phyloP scores from a whole-genome alignment of 805 yeast genomes.

The Lipomyces starkeyi region DNA sequence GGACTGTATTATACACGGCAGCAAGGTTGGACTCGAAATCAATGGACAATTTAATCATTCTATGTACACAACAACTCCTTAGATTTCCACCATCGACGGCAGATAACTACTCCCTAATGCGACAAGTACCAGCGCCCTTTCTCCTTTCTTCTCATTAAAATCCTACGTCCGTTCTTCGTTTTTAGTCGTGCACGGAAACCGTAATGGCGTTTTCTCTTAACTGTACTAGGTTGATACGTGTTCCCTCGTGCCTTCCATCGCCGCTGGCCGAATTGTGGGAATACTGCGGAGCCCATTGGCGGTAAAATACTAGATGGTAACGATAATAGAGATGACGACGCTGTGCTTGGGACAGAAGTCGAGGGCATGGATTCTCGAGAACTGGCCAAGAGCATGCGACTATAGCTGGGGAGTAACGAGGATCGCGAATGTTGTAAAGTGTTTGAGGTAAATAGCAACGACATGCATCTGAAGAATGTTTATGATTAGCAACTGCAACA shows the following conservation, averaged over 20 bases:
- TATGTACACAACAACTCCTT: not conserved
- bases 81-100: not conserved
- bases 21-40: not conserved
- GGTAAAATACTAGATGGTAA: not conserved
- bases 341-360: not conserved
- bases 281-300: constrained; percentile 1
- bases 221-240: constrained; percentile 91
- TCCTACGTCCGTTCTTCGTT: constrained; percentile 74
- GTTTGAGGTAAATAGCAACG: constrained; percentile 9
- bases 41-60: not conserved
- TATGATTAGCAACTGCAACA: not conserved
- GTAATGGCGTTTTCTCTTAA: constrained; percentile 84
- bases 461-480: constrained; percentile 7
- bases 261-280: constrained; percentile 51
- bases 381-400: constrained; percentile 11
- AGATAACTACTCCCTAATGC: constrained; percentile 54
- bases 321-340: not conserved
- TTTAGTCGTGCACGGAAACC: constrained; percentile 89
- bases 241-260: constrained; percentile 92
- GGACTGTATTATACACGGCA: not conserved
- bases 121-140: constrained; percentile 95
- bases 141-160: constrained; percentile 74
- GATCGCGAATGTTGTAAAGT: constrained; percentile 12
- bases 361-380: not conserved
- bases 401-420: constrained; percentile 9